Conservation (phyloP, 2,329 filamentous ascomycete genomes). For the Xylariales sp. region DNA sequence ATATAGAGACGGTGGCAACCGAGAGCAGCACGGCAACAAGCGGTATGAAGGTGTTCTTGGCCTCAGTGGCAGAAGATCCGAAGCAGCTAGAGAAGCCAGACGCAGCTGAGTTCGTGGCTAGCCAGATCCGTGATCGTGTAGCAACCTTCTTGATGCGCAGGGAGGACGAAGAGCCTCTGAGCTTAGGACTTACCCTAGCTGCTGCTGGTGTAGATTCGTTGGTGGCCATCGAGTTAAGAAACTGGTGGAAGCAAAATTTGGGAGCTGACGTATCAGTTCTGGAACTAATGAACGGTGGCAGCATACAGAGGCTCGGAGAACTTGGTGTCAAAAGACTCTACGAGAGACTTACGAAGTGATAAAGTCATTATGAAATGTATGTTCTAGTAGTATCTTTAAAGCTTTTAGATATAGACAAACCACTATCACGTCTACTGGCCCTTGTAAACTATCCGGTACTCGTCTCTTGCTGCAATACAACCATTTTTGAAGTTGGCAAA, state of each 20-base stretch:
- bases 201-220: slow-evolving; percentile 1
- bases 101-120: background rate
- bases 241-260: slow-evolving; percentile 4
- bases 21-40: too few species aligned
- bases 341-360: background rate
- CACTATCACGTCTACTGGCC: too few species aligned
- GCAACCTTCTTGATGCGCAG: background rate
- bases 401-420: too few species aligned
- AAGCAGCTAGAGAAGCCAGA: background rate
- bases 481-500: too few species aligned
- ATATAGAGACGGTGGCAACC: background rate
- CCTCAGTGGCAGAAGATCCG: background rate
- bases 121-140: background rate
- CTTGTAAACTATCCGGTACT: too few species aligned
- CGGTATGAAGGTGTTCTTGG: background rate
- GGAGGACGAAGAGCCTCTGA: background rate
- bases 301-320: background rate
- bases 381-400: too few species aligned
- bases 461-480: too few species aligned
- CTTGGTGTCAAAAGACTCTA: background rate
- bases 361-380: too few species aligned
- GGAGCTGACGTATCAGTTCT: slow-evolving; percentile 2
- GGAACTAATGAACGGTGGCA: slow-evolving; percentile 1
- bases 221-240: slow-evolving; percentile 4
- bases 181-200: background rate